Evolutionary conservation across 2,329 filamentous ascomycete species (phyloP).

Genomic region (Lecanicillium sp.): DNA sequence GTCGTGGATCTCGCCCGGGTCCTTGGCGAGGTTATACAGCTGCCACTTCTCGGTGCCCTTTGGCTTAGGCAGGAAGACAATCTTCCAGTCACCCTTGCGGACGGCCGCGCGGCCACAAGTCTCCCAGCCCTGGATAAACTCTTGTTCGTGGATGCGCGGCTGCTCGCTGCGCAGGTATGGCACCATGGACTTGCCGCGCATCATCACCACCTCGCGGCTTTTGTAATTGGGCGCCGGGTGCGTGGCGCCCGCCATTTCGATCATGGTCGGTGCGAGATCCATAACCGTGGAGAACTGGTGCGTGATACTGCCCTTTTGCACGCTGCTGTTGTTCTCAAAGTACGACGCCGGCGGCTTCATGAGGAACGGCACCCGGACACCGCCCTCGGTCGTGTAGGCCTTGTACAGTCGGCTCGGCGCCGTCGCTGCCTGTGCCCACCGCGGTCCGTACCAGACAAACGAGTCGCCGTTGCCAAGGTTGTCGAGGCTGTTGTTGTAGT

Average conservation of each 20-base stretch:
- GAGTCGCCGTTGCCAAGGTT: slow-evolving; percentile 49
- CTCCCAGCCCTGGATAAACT: slow-evolving; percentile 37
- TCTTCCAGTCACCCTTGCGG: slow-evolving; percentile 26
- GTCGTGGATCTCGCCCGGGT: slow-evolving; percentile 25
- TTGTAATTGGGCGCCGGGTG: slow-evolving; percentile 30
- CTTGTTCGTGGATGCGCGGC: slow-evolving; percentile 35
- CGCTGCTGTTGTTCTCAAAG: slow-evolving; percentile 1
- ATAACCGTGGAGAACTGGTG: slow-evolving; percentile 32
- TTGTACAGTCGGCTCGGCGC: slow-evolving; percentile 28
- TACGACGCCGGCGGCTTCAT: slow-evolving; percentile 20
- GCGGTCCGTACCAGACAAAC: slow-evolving; percentile 54
- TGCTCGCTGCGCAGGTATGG: slow-evolving; percentile 26
- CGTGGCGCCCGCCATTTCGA: slow-evolving; percentile 34
- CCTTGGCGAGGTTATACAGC: slow-evolving; percentile 22
- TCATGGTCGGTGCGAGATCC: slow-evolving; percentile 40
- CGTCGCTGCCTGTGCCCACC: slow-evolving; percentile 39
- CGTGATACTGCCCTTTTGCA: slow-evolving; percentile 10
- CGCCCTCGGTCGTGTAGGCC: slow-evolving; percentile 37
- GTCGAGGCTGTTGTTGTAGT: slow-evolving; percentile 42
- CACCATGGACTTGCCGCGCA: slow-evolving; percentile 42
- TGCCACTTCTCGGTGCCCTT: slow-evolving; percentile 23
- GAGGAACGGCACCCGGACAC: slow-evolving; percentile 43
- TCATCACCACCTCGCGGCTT: slow-evolving; percentile 39
- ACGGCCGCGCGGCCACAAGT: slow-evolving; percentile 24
- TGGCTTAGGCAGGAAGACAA: slow-evolving; percentile 20